These are phyloP conservation scores for Naganishia liquefaciens DNA, from an alignment of 1,284 basidiomycete genomes.

Conservation along the genomic window DNA sequence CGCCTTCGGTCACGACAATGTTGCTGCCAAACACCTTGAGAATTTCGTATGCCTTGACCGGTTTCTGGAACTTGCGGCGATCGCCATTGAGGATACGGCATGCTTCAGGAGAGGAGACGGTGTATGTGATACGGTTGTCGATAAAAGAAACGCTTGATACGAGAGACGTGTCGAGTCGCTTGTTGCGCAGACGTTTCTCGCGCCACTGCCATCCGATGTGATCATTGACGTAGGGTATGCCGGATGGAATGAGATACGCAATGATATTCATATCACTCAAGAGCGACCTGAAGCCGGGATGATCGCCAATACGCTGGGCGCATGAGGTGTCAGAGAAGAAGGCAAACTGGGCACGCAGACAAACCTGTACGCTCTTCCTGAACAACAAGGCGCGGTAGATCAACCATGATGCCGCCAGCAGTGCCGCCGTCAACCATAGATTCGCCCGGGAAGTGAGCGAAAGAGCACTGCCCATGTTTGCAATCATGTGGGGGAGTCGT, in stretches of 20 bases:
- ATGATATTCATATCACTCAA: slow-evolving; percentile 27
- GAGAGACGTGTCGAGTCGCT: slow-evolving; percentile 28
- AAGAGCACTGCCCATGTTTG: slow-evolving; percentile 1
- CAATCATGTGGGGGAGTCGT: too few species aligned
- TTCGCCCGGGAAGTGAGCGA: slow-evolving; percentile 3
- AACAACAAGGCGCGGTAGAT: slow-evolving; percentile 23
- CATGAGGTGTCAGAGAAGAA: not conserved
- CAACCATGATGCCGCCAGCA: slow-evolving; percentile 24
- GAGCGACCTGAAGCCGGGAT: slow-evolving; percentile 29
- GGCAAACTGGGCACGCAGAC: not conserved
- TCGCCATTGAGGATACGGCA: slow-evolving; percentile 29
- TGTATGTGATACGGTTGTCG: slow-evolving; percentile 19
- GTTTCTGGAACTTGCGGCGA: slow-evolving; percentile 35
- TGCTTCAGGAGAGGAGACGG: slow-evolving; percentile 27
- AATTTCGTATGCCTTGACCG: slow-evolving; percentile 33
- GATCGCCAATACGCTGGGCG: slow-evolving; percentile 14
- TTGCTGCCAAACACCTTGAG: slow-evolving; percentile 51
- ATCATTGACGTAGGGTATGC: slow-evolving; percentile 28
- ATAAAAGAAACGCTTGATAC: slow-evolving; percentile 26
- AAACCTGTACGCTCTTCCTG: slow-evolving; percentile 6
- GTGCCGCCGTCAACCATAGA: slow-evolving; percentile 13
- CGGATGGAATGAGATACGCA: slow-evolving; percentile 23
- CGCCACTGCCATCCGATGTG: slow-evolving; percentile 28
- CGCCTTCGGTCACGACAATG: slow-evolving; percentile 62
- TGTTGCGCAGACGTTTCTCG: slow-evolving; percentile 21